Conservation (phyloP, 2,329 filamentous ascomycete species). For the Raffaelea albimanens region DNA sequence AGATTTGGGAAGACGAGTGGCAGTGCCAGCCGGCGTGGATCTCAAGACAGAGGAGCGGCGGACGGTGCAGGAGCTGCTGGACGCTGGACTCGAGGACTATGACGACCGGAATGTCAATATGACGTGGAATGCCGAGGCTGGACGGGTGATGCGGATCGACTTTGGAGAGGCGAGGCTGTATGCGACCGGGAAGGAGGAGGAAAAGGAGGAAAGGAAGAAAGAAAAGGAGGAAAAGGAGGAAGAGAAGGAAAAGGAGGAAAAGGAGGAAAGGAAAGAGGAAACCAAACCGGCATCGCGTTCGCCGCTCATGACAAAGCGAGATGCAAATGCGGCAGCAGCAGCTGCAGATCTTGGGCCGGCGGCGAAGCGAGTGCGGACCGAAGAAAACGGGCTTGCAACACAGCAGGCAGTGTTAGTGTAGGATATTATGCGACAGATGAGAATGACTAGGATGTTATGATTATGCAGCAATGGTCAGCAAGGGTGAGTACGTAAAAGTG, state of each 20-base stretch:
- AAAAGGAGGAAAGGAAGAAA: background rate
- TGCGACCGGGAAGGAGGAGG: background rate
- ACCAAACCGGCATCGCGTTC: too few relatives aligned
- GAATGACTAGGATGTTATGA: too few relatives aligned
- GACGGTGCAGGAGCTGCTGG: constrained; percentile 1
- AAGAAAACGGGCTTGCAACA: too few relatives aligned
- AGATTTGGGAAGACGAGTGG: background rate
- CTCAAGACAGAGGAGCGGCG: background rate
- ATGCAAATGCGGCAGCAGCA: too few relatives aligned
- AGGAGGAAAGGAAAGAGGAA: background rate
- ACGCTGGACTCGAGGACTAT: background rate
- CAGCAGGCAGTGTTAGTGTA: too few relatives aligned
- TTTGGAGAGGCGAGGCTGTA: background rate
- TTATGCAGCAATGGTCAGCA: too few relatives aligned
- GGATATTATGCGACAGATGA: too few relatives aligned
- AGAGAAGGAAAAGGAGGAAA: background rate
- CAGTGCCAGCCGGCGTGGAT: background rate
- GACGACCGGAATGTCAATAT: constrained; percentile 4
- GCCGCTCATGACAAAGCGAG: too few relatives aligned
- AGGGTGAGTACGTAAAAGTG: too few relatives aligned
- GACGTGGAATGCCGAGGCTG: background rate
- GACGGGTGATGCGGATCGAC: background rate
- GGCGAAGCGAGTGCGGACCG: too few relatives aligned
- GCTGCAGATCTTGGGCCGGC: too few relatives aligned
- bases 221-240: background rate